Evolutionary conservation across 495 filamentous ascomycete genomes (phyloP), one percentile per base, ranked within the genome.

Genomic region (Mytilinidion resinicola): DNA sequence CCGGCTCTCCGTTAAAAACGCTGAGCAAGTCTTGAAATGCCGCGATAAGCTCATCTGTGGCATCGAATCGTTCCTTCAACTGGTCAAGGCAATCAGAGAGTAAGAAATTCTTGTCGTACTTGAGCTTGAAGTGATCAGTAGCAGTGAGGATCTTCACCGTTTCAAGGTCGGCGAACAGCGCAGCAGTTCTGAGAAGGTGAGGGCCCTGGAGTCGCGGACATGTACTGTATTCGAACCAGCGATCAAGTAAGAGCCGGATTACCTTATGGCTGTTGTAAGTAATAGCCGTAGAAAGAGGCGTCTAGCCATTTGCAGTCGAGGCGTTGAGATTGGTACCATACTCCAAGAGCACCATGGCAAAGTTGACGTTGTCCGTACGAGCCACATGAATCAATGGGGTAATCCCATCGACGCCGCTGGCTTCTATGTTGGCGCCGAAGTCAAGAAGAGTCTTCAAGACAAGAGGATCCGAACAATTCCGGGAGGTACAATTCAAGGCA

Each of bases 371-470:
- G 4, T 74, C 70, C 12, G 58, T 66, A 8, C 65, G 63, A 3
- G 76, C 74, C 0, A 74, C 75, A 36, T 74, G 61, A 37, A 70
- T 66, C 25, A 77, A 69, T 30, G 75, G 65, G 14, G 76, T 73
- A 7, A 49, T 56, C 6, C 70, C 64, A 53, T 69, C 65, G n/a
- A 60, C 53, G 38, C 64, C 63, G 38, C 57, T 62, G 12, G 54
- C 56, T 36, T 71, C 65, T 46, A 60, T 41, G 55, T 72, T 55
- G 2, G 67, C 68, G 9, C 52, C 53, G 39, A 72, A 72, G 41
- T 72, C 69, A 12, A 74, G 60, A 0, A 71, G 65, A 15, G 41
- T 67, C 51, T 71, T 71, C 10, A 72, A 7, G n/a, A n/a, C n/a
- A n/a, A n/a, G n/a, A n/a, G n/a, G n/a, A n/a, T n/a, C n/a, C n/a